Base-by-base conservation (phyloP, 768 basidiomycete genomes). In the Mycena amicta region DNA sequence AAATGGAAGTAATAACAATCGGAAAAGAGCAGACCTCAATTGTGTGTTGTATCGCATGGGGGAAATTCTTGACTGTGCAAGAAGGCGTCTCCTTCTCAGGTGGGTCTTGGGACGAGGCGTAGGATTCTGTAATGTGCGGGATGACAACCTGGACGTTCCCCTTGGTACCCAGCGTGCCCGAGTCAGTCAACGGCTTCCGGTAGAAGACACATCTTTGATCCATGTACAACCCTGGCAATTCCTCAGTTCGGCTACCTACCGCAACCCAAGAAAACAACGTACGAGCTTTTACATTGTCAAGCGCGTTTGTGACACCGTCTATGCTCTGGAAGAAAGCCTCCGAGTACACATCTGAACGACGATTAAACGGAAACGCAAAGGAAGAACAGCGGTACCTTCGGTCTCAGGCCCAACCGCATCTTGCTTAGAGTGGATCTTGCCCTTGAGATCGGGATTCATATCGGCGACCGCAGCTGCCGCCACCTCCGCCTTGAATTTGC, bases 1-100 rank as follows among this genome's bases (percentile, higher is more conserved):
- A 43, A 6, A 18, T 16, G 23, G 43, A 28, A 23, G 22, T n/a
- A n/a, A 25, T 41, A 5, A 23, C 1, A 40, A 13, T 45, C 29
- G 20, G 18, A 45, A 22, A 29, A 12, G 45, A 30, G 70, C 82
- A 28, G 55, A 92, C 93, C 81, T 98, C 94, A 59, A 99, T 99
- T 5, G 95, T 97, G 75, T 99, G 97, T 64, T 93, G 89, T 67
- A 98, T 98, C 25, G 90, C 90, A 71, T 99, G 95, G 11, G 97
- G 97, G 84, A 98, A 99, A 75, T 93, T 98, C 79, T 98, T 98
- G 72, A 98, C 90, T 1, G 97, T 99, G 73, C 97, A 99, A 25
- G 92, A 92, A 23, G 97, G 92, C 1, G 95, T 88, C 70, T 95
- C 90, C 75, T 97, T 98, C 77, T 99, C 97, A 8, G 97, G 97